phyloP scores from a whole-genome alignment of 23 red algal genomes.

The Gracilaria vermiculophylla region DNA sequence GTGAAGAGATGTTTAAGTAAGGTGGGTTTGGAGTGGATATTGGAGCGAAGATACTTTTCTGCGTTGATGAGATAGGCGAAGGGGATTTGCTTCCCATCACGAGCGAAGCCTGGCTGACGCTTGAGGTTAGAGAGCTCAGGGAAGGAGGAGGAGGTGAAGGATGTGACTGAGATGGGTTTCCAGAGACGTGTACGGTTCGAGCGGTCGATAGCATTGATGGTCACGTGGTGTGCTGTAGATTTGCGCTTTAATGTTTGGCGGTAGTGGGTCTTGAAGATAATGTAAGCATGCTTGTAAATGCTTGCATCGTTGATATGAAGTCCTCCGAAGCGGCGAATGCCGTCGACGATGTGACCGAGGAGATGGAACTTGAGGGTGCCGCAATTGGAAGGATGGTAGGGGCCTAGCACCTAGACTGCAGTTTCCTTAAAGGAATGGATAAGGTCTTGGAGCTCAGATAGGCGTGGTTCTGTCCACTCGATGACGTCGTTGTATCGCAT shows the following conservation, averaged over 20 bases:
- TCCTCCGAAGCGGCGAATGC: neutral
- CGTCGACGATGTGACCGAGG: neutral
- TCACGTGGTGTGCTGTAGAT: neutral
- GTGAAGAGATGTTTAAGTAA: neutral
- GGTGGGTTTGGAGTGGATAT: neutral
- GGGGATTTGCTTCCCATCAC: neutral
- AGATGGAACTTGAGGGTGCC: neutral
- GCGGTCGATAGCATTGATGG: neutral
- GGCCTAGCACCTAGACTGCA: neutral
- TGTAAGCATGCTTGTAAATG: neutral
- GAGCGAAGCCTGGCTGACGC: neutral
- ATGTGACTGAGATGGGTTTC: too few species aligned
- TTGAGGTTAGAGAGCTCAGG: neutral
- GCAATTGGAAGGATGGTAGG: neutral
- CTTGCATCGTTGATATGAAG: neutral
- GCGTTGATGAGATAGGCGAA: too few species aligned
- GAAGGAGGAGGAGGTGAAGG: neutral
- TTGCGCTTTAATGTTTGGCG: neutral
- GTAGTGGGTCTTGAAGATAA: neutral
- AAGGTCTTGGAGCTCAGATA: neutral
- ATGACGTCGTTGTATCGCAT: neutral
- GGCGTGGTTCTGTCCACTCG: too few species aligned
- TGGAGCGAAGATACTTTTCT: neutral
- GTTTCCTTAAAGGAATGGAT: neutral
- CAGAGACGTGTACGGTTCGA: too few species aligned